Evolutionary conservation across 192 early-diverging fungal species (phyloP), one percentile per base, ranked within the genome.

Genomic region (Backusella morwellensis): DNA sequence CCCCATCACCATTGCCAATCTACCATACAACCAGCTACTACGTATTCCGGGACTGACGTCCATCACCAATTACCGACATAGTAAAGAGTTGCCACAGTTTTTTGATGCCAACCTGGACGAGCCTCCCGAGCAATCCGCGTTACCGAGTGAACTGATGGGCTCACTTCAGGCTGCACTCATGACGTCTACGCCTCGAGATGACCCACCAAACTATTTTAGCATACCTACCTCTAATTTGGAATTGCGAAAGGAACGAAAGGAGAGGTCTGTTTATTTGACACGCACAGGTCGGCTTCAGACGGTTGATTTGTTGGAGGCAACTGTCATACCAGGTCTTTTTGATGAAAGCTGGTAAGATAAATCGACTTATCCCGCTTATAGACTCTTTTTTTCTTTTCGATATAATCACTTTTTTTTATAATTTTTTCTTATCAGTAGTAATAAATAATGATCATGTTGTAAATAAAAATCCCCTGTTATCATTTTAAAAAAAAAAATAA

Each of bases 1-100:
- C 35, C 85, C 85, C 6, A 75, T 86, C 5, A 52, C 80, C 15
- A 77, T 86, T 34, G 78, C 83, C n/a, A 82, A 83, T 35, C 54
- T 84, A 12, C 80, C 85, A 0, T 71, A 81, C 68, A 77, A 78
- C 35, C 82, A 84, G 35, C 66, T 84, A 4, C 38, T 78, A 15
- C 78, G 78, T 47, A 73, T 81, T 67, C 70, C 82, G 17, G 35
- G 74, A 4, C 36, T 83, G 1, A 83, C 84, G 0, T 70, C 78
- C 2, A 78, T 78, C 19, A 23, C 68, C 26, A 35, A 26, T 68
- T 83, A 85, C 41, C 63, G 23, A 67, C 35, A 78, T 21, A 76
- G 70, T 4, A 67, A 70, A 17, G 75, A 80, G 12, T 70, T 70
- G 12, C 84, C 84, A 1, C 50, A 44, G 1, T 85, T 85, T 56